Evolutionary conservation across 176 grass and related monocot species (phyloP).

Genomic region (Stipa capillata): DNA sequence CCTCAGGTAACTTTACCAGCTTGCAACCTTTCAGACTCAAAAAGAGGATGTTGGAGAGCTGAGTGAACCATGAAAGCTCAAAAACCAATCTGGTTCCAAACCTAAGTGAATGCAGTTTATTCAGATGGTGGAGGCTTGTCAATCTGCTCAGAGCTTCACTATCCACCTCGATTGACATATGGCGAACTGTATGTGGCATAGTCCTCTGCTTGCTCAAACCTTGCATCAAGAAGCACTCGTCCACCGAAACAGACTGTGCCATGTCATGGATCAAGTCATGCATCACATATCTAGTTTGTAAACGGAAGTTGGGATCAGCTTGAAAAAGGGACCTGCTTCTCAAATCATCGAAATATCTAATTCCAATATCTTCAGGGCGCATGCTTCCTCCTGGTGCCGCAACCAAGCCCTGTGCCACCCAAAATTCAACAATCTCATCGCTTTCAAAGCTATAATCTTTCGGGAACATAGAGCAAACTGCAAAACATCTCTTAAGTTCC

Average conservation of each 20-base stretch:
- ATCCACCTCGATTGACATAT: neutral
- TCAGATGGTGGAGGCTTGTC: neutral
- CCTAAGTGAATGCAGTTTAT: too few relatives aligned
- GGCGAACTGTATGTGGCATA: neutral
- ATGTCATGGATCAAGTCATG: constrained; percentile 44
- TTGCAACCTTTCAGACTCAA: neutral
- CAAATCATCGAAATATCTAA: neutral
- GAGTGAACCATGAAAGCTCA: too few relatives aligned
- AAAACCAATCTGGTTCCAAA: too few relatives aligned
- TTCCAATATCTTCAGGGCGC: neutral
- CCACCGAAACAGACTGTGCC: constrained; percentile 6
- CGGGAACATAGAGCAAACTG: constrained; percentile 28
- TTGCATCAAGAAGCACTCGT: neutral
- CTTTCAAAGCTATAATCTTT: constrained; percentile 12
- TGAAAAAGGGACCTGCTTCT: constrained; percentile 18
- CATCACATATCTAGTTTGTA: neutral
- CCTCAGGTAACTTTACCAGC: neutral
- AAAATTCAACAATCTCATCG: neutral
- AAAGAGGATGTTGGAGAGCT: neutral
- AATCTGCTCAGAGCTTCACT: neutral
- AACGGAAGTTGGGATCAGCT: neutral
- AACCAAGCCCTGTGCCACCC: constrained; percentile 10
- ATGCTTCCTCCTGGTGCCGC: neutral
- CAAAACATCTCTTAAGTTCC: constrained; percentile 30
- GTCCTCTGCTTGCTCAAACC: neutral